Conservation (phyloP, 306 rosid genomes). For the Purshia tridentata region DNA sequence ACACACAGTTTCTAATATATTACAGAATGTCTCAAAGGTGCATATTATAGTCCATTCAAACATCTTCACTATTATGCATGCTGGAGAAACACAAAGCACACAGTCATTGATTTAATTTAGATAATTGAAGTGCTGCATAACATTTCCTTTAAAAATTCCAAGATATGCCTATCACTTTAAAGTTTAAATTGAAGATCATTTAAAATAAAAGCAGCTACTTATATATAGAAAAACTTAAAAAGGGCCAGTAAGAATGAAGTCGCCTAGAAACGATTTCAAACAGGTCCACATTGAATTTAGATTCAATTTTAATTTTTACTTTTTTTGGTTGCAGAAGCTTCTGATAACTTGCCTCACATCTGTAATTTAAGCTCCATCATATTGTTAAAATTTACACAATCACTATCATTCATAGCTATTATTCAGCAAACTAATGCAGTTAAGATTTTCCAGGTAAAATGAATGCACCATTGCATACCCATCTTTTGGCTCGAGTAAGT, state of each 20-base stretch:
- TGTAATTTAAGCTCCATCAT: background rate
- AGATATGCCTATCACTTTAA: background rate
- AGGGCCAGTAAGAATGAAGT: background rate
- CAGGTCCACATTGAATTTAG: background rate
- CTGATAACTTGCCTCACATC: background rate
- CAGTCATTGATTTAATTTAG: too few species aligned
- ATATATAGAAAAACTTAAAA: background rate
- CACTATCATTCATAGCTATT: background rate
- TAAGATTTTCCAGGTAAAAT: background rate
- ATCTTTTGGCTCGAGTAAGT: slow-evolving; percentile 36
- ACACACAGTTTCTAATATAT: too few species aligned
- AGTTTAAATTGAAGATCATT: background rate
- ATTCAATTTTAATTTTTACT: background rate
- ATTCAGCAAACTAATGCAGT: background rate
- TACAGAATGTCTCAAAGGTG: too few species aligned
- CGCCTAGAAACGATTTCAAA: background rate
- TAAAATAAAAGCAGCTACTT: background rate
- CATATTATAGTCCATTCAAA: too few species aligned
- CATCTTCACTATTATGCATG: too few species aligned
- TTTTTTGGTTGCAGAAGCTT: background rate
- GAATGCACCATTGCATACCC: slow-evolving; percentile 29
- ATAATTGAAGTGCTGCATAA: too few species aligned
- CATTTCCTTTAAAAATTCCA: background rate
- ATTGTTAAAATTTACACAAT: background rate
- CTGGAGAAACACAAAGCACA: too few species aligned